Percentiles rank a stretch among this genome's conserved stretches.
phyloP scores from a whole-genome alignment of 2,329 filamentous ascomycete genomes.

The Colletotrichum sp. region DNA sequence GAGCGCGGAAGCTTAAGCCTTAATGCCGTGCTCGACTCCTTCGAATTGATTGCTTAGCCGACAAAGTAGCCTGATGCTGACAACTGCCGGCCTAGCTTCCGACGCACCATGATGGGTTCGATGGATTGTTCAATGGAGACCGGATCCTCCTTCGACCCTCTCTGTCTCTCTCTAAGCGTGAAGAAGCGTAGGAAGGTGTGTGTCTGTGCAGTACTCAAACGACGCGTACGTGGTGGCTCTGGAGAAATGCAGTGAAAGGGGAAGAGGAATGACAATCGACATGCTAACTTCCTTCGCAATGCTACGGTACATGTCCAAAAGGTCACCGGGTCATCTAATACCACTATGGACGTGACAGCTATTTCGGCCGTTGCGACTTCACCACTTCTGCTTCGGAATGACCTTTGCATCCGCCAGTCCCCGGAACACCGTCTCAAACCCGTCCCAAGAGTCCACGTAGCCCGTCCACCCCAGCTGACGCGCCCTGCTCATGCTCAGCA shows the following conservation, averaged over 20 bases:
- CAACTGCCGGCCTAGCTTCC: background rate
- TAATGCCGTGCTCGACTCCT: background rate
- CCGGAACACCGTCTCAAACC: conserved; percentile 27
- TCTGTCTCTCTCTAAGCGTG: background rate
- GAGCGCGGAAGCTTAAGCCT: background rate
- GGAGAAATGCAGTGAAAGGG: background rate
- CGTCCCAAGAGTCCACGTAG: conserved; percentile 24
- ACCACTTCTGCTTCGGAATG: conserved; percentile 20
- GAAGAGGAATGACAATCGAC: background rate
- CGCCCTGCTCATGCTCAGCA: conserved; percentile 49
- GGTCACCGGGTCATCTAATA: background rate
- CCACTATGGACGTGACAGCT: background rate
- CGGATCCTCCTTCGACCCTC: background rate
- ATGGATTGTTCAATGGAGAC: background rate
- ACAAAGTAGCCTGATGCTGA: background rate
- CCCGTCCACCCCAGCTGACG: conserved; percentile 46
- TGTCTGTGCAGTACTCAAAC: background rate
- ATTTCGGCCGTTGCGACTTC: background rate
- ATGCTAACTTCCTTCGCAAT: background rate
- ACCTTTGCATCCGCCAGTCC: conserved; percentile 30
- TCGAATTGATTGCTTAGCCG: background rate
- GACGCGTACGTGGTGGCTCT: background rate
- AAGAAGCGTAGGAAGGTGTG: background rate
- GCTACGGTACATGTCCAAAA: background rate
- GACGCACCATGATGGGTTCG: background rate